A percentile compares a stretch with the other conserved stretches of the same genome.
phyloP scores from a whole-genome alignment of 768 basidiomycete species.

The Tephrocybe sp. region DNA sequence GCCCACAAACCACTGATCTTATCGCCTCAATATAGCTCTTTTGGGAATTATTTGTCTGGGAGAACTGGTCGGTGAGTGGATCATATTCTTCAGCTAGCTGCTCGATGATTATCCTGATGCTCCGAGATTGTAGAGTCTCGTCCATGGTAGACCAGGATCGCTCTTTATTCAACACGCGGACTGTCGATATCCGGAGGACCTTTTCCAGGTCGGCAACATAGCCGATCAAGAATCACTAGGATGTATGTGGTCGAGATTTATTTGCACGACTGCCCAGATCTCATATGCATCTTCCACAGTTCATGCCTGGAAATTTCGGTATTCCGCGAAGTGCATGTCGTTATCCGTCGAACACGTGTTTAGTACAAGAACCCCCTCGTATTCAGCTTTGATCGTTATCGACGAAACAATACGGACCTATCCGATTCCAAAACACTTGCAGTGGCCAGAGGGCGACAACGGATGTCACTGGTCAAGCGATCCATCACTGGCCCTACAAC shows the following conservation, averaged over 20 bases:
- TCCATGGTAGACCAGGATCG: conserved; percentile 50
- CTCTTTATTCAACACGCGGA: conserved; percentile 48
- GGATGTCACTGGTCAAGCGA: conserved; percentile 40
- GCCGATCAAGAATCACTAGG: conserved; percentile 38
- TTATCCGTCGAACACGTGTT: conserved; percentile 43
- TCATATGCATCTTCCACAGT: conserved; percentile 22
- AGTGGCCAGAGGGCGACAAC: conserved; percentile 34
- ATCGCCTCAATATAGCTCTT: conserved; percentile 34
- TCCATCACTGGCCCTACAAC: conserved; percentile 40
- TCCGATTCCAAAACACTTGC: conserved; percentile 43
- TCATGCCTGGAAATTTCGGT: conserved; percentile 47
- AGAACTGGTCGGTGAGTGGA: conserved; percentile 45
- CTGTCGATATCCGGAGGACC: conserved; percentile 51
- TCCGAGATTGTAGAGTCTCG: conserved; percentile 45
- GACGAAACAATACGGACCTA: conserved; percentile 54
- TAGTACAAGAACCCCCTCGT: conserved; percentile 35
- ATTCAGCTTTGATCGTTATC: conserved; percentile 45
- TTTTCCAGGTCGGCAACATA: conserved; percentile 28
- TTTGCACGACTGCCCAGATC: background rate
- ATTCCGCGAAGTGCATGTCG: conserved; percentile 44
- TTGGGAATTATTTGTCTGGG: conserved; percentile 54
- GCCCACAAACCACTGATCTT: background rate
- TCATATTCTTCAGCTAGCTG: background rate
- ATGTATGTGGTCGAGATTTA: conserved; percentile 36
- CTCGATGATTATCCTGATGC: conserved; percentile 6